Evolutionary conservation across 495 filamentous ascomycete genomes (phyloP), one percentile per base, ranked within the genome.

Genomic region (Hypoxylon intermedium): DNA sequence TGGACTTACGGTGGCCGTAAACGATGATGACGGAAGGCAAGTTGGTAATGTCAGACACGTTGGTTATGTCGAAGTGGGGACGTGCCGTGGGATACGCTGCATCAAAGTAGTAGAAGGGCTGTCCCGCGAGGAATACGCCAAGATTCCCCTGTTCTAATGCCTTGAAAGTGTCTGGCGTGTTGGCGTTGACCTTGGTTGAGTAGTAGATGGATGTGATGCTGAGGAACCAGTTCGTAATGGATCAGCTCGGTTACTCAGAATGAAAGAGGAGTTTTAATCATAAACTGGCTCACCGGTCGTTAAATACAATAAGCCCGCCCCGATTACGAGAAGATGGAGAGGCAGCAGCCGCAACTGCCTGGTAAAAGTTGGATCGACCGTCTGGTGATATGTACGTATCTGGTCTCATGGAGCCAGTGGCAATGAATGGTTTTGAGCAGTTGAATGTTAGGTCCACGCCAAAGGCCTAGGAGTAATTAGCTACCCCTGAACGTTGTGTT

Each of bases 81-180:
- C 72, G 72, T 3, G 73, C 73, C 3, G 67, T 75, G 0, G 75
- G 73, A 9, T 64, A 50, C 0, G 74, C 67, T 21, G 75, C 55
- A 19, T 66, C 72, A 49, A 73, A 80, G 66, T 69, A 80, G 69
- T 79, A 79, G 52, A 72, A 77, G 0, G 76, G 78, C 19, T 68
- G 70, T 15, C 74, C 71, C 36, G 74, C 75, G 49, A 79, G 68
- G 58, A 80, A 75, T 28, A 69, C 62, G 30, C 77, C 79, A 3
- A 80, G 63, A 46, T 73, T 75, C 12, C 76, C 77, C 53, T 74
- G 74, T 63, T 82, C 79, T 13, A 73, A 55, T 2, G 72, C 72
- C 67, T 75, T 75, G 73, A 82, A 82, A 9, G 79, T 80, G 53
- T 82, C 78, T 28, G 79, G 68, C 33, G 76, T 74, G 56, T 82